These are phyloP conservation scores for Chlorella sorokiniana DNA, from an alignment of 139 green algal species.

Conservation along the genomic window DNA sequence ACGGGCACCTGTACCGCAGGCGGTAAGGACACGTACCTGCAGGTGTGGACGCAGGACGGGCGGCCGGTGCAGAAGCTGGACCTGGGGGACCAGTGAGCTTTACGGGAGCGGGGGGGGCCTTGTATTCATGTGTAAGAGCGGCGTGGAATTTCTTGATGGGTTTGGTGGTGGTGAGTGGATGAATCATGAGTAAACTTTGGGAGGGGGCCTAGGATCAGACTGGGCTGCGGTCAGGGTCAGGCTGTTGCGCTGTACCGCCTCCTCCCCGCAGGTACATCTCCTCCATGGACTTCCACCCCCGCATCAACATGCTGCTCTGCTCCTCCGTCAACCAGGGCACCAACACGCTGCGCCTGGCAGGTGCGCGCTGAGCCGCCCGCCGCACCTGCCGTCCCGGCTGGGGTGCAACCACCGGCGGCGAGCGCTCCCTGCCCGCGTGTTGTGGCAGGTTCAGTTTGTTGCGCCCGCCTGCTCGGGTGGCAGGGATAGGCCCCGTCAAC, in stretches of 20 bases:
- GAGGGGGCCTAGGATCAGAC: too few species aligned
- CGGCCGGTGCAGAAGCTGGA: slow-evolving; percentile 27
- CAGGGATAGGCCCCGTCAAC: too few species aligned
- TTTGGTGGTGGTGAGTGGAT: too few species aligned
- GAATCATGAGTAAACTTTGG: too few species aligned
- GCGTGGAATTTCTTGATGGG: too few species aligned
- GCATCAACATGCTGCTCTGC: slow-evolving; percentile 47
- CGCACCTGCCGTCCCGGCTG: background rate
- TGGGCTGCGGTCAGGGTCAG: too few species aligned
- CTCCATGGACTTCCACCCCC: slow-evolving; percentile 56
- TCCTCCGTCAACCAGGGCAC: slow-evolving; percentile 7
- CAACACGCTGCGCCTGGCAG: slow-evolving; percentile 17
- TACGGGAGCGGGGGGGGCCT: too few species aligned
- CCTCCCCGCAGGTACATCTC: slow-evolving; percentile 50
- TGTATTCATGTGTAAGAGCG: too few species aligned
- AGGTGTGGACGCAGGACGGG: slow-evolving; percentile 38
- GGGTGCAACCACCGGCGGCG: too few species aligned
- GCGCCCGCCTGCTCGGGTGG: too few species aligned
- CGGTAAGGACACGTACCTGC: slow-evolving; percentile 29
- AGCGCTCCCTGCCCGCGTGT: too few species aligned
- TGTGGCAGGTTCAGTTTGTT: too few species aligned
- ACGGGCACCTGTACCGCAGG: background rate
- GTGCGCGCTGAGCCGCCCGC: background rate
- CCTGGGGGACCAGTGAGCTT: slow-evolving; percentile 6
- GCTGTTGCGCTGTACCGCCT: background rate